These are phyloP conservation scores for Aspergillus neotritici DNA, from an alignment of 2,329 filamentous ascomycete genomes.

Conservation along the genomic window DNA sequence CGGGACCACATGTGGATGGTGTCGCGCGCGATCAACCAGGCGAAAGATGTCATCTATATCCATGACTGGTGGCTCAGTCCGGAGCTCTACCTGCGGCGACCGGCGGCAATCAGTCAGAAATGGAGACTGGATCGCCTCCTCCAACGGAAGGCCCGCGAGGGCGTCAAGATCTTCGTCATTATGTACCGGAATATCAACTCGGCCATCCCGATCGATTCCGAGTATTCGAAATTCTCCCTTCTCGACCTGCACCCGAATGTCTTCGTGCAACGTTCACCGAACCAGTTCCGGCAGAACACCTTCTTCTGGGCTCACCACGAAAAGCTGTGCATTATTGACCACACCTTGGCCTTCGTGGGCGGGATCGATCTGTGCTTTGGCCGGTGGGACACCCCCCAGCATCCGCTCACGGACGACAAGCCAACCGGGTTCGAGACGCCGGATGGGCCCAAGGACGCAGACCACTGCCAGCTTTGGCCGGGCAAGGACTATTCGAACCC, in stretches of 20 bases:
- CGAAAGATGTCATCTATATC: conserved; percentile 95
- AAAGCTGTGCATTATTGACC: conserved; percentile 94
- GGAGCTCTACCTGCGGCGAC: conserved; percentile 89
- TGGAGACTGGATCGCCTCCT: conserved; percentile 91
- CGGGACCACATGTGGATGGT: conserved; percentile 99
- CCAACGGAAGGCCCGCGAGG: conserved; percentile 88
- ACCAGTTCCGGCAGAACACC: conserved; percentile 97
- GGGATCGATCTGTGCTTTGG: conserved; percentile 96
- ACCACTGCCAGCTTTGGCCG: conserved; percentile 93
- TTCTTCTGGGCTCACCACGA: conserved; percentile 99
- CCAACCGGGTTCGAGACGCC: conserved; percentile 84
- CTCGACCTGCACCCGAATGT: conserved; percentile 94
- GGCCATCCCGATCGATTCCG: conserved; percentile 93
- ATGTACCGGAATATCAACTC: conserved; percentile 97
- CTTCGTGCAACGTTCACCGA: conserved; percentile 91
- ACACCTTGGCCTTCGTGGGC: conserved; percentile 90
- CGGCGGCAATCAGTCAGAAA: conserved; percentile 93
- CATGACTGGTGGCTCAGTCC: conserved; percentile 99
- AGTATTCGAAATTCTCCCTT: conserved; percentile 95
- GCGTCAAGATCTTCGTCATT: conserved; percentile 96
- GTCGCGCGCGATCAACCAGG: conserved; percentile 92
- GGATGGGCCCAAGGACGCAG: conserved; percentile 71
- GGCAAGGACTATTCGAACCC: conserved; percentile 99
- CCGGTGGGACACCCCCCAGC: conserved; percentile 93
- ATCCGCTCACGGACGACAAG: conserved; percentile 86